These are phyloP conservation scores for Suillus tomentosus DNA, from an alignment of 768 basidiomycete species.

Conservation along the genomic window DNA sequence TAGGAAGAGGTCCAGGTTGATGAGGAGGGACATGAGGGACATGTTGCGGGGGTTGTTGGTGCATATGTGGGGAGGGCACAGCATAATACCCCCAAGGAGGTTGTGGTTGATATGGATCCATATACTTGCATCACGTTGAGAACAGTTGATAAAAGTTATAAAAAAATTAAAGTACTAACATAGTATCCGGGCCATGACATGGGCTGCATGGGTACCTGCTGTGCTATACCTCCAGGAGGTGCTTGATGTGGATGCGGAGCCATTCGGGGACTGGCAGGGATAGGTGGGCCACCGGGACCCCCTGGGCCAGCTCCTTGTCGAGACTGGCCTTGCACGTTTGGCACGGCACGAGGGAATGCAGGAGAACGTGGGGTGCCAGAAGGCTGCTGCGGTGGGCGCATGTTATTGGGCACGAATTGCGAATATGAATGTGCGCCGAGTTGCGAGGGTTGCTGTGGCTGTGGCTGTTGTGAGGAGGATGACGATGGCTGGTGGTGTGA, in stretches of 20 bases:
- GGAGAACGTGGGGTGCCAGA: slow-evolving; percentile 67
- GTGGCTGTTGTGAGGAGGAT: slow-evolving; percentile 27
- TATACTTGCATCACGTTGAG: slow-evolving; percentile 36
- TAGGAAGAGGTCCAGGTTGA: slow-evolving; percentile 52
- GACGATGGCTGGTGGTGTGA: slow-evolving; percentile 45
- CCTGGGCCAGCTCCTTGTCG: slow-evolving; percentile 51
- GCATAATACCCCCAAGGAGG: slow-evolving; percentile 39
- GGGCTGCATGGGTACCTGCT: slow-evolving; percentile 43
- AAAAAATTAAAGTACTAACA: slow-evolving; percentile 43
- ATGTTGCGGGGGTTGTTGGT: slow-evolving; percentile 45
- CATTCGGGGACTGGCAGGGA: slow-evolving; percentile 67
- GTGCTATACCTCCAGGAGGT: slow-evolving; percentile 54
- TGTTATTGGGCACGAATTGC: slow-evolving; percentile 49
- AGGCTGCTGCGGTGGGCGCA: slow-evolving; percentile 44
- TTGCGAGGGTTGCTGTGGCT: slow-evolving; percentile 39
- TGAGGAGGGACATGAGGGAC: slow-evolving; percentile 41
- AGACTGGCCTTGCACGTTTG: slow-evolving; percentile 50
- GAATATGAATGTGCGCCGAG: slow-evolving; percentile 47
- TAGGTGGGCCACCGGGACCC: slow-evolving; percentile 54
- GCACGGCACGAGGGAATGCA: slow-evolving; percentile 59
- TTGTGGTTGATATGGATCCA: slow-evolving; percentile 49
- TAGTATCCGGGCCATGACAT: slow-evolving; percentile 54
- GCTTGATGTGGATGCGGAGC: slow-evolving; percentile 56
- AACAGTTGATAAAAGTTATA: neutral
- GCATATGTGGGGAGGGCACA: slow-evolving; percentile 32